Percentiles rank a stretch among this genome's conserved stretches.
phyloP scores from a whole-genome alignment of 176 grass and related monocot species.

The Lolium rigidum region DNA sequence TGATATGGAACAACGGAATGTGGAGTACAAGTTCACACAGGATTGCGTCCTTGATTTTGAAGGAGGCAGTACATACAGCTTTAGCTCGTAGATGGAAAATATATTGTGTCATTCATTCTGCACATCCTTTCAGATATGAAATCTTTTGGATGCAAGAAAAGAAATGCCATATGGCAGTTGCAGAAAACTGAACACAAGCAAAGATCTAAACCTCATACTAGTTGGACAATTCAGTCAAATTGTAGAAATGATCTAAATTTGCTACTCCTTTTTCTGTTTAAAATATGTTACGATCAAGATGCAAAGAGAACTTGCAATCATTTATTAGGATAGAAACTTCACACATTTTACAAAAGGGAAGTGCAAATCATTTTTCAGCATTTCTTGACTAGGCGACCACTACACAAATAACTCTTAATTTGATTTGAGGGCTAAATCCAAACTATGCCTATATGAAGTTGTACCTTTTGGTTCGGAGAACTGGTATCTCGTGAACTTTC shows the following conservation, averaged over 20 bases:
- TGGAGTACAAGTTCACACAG: conserved; percentile 36
- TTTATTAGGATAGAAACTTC: not conserved
- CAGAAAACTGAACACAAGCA: not conserved
- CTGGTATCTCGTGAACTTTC: not conserved
- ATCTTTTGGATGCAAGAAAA: not conserved
- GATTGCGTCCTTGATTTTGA: conserved; percentile 41
- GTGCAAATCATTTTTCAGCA: not conserved
- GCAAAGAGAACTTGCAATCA: not conserved
- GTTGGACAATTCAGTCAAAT: not conserved
- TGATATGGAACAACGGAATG: conserved; percentile 28
- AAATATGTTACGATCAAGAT: not conserved
- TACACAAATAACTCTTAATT: not conserved
- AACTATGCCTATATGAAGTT: not conserved
- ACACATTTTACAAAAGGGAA: not conserved
- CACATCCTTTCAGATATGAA: not conserved
- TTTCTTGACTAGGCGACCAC: not conserved
- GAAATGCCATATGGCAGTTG: not conserved
- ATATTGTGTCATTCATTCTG: not conserved
- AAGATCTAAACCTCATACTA: not conserved
- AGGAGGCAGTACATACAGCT: conserved; percentile 32
- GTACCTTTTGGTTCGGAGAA: conserved; percentile 11
- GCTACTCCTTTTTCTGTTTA: not conserved
- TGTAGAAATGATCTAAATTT: not conserved
- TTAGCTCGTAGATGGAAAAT: conserved; percentile 24
- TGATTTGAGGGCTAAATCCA: not conserved